These are phyloP conservation scores for Cotoneaster glaucophyllus DNA, from an alignment of 306 rosid species.

Conservation along the genomic window DNA sequence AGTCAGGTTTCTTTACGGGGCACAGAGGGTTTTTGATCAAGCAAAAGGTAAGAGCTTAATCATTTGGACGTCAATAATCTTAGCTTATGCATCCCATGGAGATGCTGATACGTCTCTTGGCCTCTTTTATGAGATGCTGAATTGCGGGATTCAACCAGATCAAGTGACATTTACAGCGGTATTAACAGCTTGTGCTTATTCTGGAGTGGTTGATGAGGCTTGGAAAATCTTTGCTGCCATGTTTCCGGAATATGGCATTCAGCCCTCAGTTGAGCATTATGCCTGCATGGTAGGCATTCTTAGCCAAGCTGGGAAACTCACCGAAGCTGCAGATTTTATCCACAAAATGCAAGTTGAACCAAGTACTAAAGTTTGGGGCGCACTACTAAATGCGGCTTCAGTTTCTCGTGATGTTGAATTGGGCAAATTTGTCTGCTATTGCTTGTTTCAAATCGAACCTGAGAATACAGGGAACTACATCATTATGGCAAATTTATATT, in stretches of 20 bases:
- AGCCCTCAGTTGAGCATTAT: constrained; percentile 76
- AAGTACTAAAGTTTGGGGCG: constrained; percentile 84
- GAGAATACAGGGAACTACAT: constrained; percentile 73
- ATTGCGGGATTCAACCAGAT: too few species aligned
- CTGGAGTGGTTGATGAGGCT: constrained; percentile 70
- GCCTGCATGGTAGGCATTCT: constrained; percentile 86
- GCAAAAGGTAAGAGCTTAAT: too few species aligned
- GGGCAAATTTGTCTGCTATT: constrained; percentile 60
- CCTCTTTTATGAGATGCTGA: too few species aligned
- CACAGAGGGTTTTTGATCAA: too few species aligned
- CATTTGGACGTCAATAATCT: too few species aligned
- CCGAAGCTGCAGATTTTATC: constrained; percentile 58
- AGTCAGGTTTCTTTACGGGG: too few species aligned
- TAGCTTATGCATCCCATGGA: too few species aligned
- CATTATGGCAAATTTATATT: constrained; percentile 80
- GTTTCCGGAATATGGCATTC: constrained; percentile 42
- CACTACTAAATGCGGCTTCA: constrained; percentile 74
- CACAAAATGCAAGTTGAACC: constrained; percentile 71
- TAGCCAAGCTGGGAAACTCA: constrained; percentile 71
- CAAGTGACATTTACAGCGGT: too few species aligned
- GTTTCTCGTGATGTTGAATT: constrained; percentile 61
- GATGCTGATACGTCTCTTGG: too few species aligned
- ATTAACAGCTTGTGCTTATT: constrained; percentile 66
- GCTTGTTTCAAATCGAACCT: constrained; percentile 61
- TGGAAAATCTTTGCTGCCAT: constrained; percentile 59